phyloP scores from a whole-genome alignment of 192 early-diverging fungal genomes.

The Entomortierella lignicola region DNA sequence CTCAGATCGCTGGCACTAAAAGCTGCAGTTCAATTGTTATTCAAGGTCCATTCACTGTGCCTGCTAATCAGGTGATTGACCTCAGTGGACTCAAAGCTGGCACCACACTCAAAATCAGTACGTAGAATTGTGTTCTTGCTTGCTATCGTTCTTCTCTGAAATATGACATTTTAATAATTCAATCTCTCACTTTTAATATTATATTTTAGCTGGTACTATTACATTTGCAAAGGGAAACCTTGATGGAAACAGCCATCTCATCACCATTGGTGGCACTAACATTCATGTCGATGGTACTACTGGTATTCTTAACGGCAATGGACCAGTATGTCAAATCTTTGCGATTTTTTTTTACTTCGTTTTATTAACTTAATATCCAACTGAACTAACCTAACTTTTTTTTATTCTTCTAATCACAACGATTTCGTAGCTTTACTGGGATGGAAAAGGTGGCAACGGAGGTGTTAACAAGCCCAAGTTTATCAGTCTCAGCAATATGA shows the following conservation, averaged over 20 bases:
- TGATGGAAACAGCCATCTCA: constrained; percentile 21
- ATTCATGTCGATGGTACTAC: constrained; percentile 49
- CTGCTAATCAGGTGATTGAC: constrained; percentile 49
- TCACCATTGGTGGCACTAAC: constrained; percentile 53
- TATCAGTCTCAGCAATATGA: constrained; percentile 37
- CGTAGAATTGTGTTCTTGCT: constrained; percentile 3
- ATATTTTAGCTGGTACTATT: constrained; percentile 35
- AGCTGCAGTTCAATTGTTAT: constrained; percentile 29
- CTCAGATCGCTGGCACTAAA: constrained; percentile 29
- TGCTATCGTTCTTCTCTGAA: constrained; percentile 3
- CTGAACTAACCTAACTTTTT: too few relatives aligned
- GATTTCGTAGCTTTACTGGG: constrained; percentile 56
- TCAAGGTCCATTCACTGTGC: constrained; percentile 55
- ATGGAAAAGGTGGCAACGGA: constrained; percentile 59
- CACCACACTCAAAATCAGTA: constrained; percentile 47
- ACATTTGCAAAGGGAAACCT: constrained; percentile 49
- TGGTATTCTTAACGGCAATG: constrained; percentile 53
- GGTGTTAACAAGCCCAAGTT: constrained; percentile 56
- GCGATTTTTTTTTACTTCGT: constrained; percentile 17
- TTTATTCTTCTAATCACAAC: too few relatives aligned
- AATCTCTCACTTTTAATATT: background rate
- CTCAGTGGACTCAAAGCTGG: constrained; percentile 53
- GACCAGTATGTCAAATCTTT: constrained; percentile 39
- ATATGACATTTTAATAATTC: background rate
- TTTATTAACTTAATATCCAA: too few relatives aligned